These are phyloP conservation scores for Cadophora gregata DNA, from an alignment of 2,329 filamentous ascomycete genomes.

Conservation along the genomic window DNA sequence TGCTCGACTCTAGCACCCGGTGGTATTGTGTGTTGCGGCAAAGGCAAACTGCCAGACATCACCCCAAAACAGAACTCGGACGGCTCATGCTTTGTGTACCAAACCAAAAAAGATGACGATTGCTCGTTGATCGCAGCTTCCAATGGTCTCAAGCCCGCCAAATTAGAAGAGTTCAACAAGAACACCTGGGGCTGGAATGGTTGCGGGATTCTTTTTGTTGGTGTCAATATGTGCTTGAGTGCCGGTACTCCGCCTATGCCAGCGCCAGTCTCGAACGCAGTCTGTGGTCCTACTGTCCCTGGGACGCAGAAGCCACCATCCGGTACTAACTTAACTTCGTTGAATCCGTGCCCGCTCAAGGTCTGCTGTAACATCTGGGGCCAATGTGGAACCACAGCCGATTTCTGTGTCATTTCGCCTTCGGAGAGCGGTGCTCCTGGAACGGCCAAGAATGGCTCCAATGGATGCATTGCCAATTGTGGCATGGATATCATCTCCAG, in stretches of 20 bases:
- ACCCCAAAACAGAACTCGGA: slow-evolving; percentile 42
- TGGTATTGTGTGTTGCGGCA: slow-evolving; percentile 45
- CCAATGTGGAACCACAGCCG: slow-evolving; percentile 47
- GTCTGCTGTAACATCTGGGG: slow-evolving; percentile 52
- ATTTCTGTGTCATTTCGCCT: slow-evolving; percentile 45
- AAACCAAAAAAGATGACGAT: slow-evolving; percentile 41
- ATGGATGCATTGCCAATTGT: slow-evolving; percentile 51
- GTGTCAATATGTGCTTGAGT: slow-evolving; percentile 49
- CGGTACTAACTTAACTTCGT: slow-evolving; percentile 44
- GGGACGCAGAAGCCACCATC: slow-evolving; percentile 45
- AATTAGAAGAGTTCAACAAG: slow-evolving; percentile 38
- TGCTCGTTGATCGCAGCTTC: not conserved
- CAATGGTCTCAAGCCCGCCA: not conserved
- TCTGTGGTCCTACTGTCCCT: slow-evolving; percentile 53
- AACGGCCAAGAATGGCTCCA: slow-evolving; percentile 42
- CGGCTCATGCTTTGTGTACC: slow-evolving; percentile 48
- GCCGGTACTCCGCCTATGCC: slow-evolving; percentile 51
- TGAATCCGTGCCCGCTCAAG: slow-evolving; percentile 54
- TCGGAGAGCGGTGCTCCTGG: slow-evolving; percentile 44
- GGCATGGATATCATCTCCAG: slow-evolving; percentile 46
- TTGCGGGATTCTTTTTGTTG: slow-evolving; percentile 45
- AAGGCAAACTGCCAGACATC: slow-evolving; percentile 43
- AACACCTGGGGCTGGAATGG: slow-evolving; percentile 52
- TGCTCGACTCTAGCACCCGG: slow-evolving; percentile 40
- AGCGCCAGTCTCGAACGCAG: slow-evolving; percentile 45